These are phyloP conservation scores for Perilla frutescens DNA, from an alignment of 257 asterid genomes.

Conservation along the genomic window DNA sequence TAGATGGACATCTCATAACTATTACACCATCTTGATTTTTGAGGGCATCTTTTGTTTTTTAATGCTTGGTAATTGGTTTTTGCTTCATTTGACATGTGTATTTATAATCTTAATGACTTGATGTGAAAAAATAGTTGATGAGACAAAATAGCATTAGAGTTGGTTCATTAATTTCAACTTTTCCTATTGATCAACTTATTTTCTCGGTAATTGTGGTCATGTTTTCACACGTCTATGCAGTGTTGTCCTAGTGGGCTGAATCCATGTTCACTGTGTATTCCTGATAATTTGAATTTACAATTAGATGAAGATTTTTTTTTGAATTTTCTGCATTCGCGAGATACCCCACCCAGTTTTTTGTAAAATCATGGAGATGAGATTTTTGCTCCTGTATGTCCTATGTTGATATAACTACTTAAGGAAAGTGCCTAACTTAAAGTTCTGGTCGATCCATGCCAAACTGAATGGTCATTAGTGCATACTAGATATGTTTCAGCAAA, in stretches of 20 bases:
- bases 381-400: neutral
- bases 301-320: slow-evolving; percentile 1
- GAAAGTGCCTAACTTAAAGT: neutral
- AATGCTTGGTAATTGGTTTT: neutral
- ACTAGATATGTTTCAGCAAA: neutral
- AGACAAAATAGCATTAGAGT: neutral
- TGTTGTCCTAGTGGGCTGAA: neutral
- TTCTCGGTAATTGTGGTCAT: neutral
- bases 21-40: slow-evolving; percentile 1
- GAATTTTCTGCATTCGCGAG: neutral
- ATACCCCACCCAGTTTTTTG: neutral
- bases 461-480: neutral
- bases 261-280: neutral
- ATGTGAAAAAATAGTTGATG: neutral
- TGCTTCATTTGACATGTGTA: neutral
- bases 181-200: neutral
- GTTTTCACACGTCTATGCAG: neutral
- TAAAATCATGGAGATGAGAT: slow-evolving; percentile 7
- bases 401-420: neutral
- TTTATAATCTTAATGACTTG: slow-evolving; percentile 6
- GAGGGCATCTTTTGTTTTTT: neutral
- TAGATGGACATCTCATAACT: neutral
- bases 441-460: neutral
- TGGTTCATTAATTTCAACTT: neutral
- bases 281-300: neutral